Evolutionary conservation across 495 filamentous ascomycete genomes (phyloP).

Genomic region (Astrothelium macrocarpum): DNA sequence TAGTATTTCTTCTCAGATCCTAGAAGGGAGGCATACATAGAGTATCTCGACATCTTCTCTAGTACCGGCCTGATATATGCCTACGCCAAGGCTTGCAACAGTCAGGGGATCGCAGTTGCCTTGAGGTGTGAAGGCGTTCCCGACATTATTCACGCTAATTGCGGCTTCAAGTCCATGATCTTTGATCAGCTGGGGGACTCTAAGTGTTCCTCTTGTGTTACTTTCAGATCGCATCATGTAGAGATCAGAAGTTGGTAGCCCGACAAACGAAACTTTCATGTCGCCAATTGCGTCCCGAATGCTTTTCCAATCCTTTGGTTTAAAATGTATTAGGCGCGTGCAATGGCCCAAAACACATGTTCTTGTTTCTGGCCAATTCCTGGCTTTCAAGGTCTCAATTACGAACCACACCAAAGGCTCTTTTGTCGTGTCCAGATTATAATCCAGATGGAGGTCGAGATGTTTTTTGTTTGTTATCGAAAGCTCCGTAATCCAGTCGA

Average conservation of each 20-base stretch:
- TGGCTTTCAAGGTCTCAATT: slow-evolving; percentile 38
- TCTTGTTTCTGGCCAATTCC: slow-evolving; percentile 40
- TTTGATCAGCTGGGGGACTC: slow-evolving; percentile 53
- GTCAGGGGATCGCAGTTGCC: slow-evolving; percentile 61
- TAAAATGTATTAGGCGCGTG: slow-evolving; percentile 54
- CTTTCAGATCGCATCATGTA: slow-evolving; percentile 53
- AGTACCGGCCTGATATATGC: slow-evolving; percentile 59
- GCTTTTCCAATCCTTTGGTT: slow-evolving; percentile 38
- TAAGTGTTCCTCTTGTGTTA: slow-evolving; percentile 46
- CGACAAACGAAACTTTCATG: slow-evolving; percentile 59
- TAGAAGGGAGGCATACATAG: slow-evolving; percentile 36
- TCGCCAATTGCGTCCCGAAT: slow-evolving; percentile 39
- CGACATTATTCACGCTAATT: slow-evolving; percentile 66
- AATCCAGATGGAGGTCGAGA: slow-evolving; percentile 68
- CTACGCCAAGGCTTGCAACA: slow-evolving; percentile 54
- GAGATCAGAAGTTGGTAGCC: slow-evolving; percentile 62
- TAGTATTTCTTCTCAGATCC: neutral
- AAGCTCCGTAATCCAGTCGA: slow-evolving; percentile 50
- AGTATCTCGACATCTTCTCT: slow-evolving; percentile 48
- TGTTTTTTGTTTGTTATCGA: slow-evolving; percentile 44
- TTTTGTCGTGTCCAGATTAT: slow-evolving; percentile 45
- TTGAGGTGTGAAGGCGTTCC: slow-evolving; percentile 68
- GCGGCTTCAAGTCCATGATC: slow-evolving; percentile 49
- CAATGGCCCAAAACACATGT: slow-evolving; percentile 61
- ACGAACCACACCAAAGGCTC: slow-evolving; percentile 46